A percentile compares a stretch with the other conserved stretches of the same genome.
Evolutionary conservation across 2,329 filamentous ascomycete species (phyloP).

Genomic region (Aureobasidium namibiae): DNA sequence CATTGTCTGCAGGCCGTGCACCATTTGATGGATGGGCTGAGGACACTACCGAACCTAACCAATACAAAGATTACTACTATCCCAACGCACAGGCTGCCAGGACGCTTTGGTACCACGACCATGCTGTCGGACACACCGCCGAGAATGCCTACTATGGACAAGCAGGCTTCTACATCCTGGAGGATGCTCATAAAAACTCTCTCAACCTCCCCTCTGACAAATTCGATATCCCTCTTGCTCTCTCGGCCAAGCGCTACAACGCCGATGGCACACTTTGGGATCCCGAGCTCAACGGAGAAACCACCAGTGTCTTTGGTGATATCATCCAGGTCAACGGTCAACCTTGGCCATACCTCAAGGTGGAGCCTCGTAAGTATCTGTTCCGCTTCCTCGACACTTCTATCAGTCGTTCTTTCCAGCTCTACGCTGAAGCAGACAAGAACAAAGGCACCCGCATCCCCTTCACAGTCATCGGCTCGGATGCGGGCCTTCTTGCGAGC

Average conservation of each 20-base stretch:
- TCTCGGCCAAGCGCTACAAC: conserved; percentile 46
- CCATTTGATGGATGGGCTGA: conserved; percentile 48
- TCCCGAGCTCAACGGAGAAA: conserved; percentile 32
- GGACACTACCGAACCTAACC: conserved; percentile 42
- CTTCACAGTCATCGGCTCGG: conserved; percentile 48
- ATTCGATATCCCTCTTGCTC: conserved; percentile 46
- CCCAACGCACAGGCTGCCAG: conserved; percentile 47
- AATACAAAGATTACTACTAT: conserved; percentile 57
- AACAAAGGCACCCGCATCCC: conserved; percentile 29
- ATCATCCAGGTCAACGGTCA: conserved; percentile 51
- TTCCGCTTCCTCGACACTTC: conserved; percentile 47
- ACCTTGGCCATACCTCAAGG: conserved; percentile 52
- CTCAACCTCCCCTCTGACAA: conserved; percentile 44
- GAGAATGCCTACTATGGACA: conserved; percentile 45
- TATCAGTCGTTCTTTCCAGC: conserved; percentile 40
- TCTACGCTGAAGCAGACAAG: conserved; percentile 37
- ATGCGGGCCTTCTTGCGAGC: conserved; percentile 42
- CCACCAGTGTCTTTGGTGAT: conserved; percentile 30
- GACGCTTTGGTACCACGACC: conserved; percentile 28
- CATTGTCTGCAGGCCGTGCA: conserved; percentile 23
- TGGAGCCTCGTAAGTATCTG: conserved; percentile 53
- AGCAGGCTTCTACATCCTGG: conserved; percentile 48
- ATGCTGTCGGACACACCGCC: conserved; percentile 25
- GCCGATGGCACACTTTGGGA: conserved; percentile 42
- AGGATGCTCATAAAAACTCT: conserved; percentile 41